These are phyloP conservation scores for Coemansia sp. DNA, from an alignment of 192 early-diverging fungal species.

Conservation along the genomic window DNA sequence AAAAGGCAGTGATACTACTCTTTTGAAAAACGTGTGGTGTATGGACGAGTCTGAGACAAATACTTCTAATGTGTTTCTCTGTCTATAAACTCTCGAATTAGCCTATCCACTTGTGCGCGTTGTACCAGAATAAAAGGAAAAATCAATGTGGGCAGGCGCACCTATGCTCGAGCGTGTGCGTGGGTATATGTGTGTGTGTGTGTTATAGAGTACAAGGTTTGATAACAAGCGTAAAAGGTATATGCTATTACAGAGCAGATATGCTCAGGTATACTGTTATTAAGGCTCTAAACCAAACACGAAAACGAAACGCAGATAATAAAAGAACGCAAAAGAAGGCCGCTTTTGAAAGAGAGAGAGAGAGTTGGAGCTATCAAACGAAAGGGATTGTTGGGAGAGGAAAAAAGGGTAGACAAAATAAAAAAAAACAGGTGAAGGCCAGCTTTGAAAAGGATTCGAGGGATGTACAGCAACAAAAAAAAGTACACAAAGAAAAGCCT, in stretches of 20 bases:
- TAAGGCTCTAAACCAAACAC: neutral
- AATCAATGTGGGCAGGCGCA: too few relatives aligned
- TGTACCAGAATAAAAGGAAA: neutral
- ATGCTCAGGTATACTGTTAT: conserved; percentile 2
- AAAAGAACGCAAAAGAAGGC: conserved; percentile 4
- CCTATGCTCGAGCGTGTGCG: too few relatives aligned
- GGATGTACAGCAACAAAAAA: neutral
- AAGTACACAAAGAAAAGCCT: neutral
- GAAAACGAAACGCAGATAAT: neutral
- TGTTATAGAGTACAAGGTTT: too few relatives aligned
- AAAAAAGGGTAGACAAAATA: conserved; percentile 4
- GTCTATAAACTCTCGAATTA: neutral
- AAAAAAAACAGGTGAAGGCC: neutral
- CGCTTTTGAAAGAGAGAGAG: neutral
- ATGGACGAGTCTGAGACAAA: conserved; percentile 4
- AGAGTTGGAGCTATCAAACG: neutral
- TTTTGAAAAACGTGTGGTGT: conserved; percentile 3
- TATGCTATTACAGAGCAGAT: conserved; percentile 1
- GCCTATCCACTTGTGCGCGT: neutral
- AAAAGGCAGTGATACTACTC: neutral
- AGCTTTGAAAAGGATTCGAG: conserved; percentile 1
- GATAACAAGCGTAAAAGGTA: too few relatives aligned
- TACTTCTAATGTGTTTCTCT: conserved; percentile 10
- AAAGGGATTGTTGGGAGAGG: conserved; percentile 1
- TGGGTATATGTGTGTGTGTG: too few relatives aligned